A percentile compares a stretch with the other conserved stretches of the same genome.
These are phyloP conservation scores for Yamadazyma dushanensis DNA, from an alignment of 1,139 yeast species.

Conservation along the genomic window DNA sequence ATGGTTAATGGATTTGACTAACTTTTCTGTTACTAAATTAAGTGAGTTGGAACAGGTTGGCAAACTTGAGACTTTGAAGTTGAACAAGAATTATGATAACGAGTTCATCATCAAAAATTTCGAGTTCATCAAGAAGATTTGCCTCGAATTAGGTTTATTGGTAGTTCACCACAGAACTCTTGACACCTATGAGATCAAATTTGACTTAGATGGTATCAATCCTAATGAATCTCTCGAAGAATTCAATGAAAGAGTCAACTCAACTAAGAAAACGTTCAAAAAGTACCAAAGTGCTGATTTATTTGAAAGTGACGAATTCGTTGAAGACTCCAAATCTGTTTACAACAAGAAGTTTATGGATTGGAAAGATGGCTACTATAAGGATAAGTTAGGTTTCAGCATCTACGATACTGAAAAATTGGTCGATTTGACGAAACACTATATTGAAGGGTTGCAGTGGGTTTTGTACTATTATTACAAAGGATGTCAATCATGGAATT, in stretches of 20 bases:
- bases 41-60: constrained; percentile 40
- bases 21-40: constrained; percentile 29
- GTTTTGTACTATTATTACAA: constrained; percentile 84
- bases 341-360: constrained; percentile 71
- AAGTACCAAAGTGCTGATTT: constrained; percentile 73
- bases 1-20: constrained; percentile 56
- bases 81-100: constrained; percentile 33
- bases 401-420: constrained; percentile 57
- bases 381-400: constrained; percentile 71
- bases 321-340: constrained; percentile 59
- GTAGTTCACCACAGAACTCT: constrained; percentile 60
- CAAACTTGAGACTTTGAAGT: constrained; percentile 46
- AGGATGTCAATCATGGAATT: constrained; percentile 93
- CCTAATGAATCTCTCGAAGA: constrained; percentile 66
- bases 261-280: constrained; percentile 49
- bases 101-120: constrained; percentile 51
- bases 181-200: constrained; percentile 54
- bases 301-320: constrained; percentile 60
- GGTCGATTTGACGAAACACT: constrained; percentile 69
- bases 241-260: constrained; percentile 48
- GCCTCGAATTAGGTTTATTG: constrained; percentile 65
- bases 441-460: constrained; percentile 95
- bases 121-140: constrained; percentile 61
- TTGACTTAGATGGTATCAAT: constrained; percentile 76
- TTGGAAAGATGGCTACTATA: constrained; percentile 86